Conservation (phyloP, 352 stramenopile species). For the Globisporangium viniferum region DNA sequence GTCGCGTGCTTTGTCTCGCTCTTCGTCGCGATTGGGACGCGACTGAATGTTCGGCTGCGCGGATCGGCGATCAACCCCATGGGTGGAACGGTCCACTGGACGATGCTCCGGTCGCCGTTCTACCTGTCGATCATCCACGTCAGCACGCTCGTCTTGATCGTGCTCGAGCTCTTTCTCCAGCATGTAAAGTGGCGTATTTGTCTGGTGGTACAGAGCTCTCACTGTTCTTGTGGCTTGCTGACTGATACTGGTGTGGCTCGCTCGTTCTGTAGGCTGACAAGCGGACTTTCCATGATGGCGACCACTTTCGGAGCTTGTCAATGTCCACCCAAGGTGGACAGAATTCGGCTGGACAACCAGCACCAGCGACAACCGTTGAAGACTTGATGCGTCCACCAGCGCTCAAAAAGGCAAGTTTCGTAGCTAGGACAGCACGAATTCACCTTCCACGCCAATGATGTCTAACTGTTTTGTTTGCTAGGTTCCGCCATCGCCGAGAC, state of each 20-base stretch:
- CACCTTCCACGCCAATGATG: background rate
- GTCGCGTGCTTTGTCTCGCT: slow-evolving; percentile 37
- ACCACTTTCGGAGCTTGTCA: background rate
- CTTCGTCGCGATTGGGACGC: slow-evolving; percentile 55
- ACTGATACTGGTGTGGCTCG: background rate
- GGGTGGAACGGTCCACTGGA: slow-evolving; percentile 74
- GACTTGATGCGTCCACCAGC: slow-evolving; percentile 36
- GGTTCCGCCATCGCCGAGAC: slow-evolving; percentile 3
- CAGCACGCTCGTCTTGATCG: slow-evolving; percentile 55
- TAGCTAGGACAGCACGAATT: background rate
- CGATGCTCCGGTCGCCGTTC: slow-evolving; percentile 60
- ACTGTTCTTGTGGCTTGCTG: background rate
- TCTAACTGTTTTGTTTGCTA: background rate
- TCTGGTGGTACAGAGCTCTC: background rate
- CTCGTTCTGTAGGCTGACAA: slow-evolving; percentile 25
- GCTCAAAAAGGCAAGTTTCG: slow-evolving; percentile 23
- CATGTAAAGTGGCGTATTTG: slow-evolving; percentile 30
- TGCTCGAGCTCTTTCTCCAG: slow-evolving; percentile 77
- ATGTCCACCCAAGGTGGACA: background rate
- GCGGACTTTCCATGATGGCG: background rate
- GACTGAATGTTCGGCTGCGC: slow-evolving; percentile 66
- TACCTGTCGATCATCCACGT: slow-evolving; percentile 60
- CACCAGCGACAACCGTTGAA: slow-evolving; percentile 22
- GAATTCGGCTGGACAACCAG: background rate
- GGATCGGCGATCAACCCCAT: slow-evolving; percentile 76